Conservation (phyloP, 495 filamentous ascomycete species). For the Aspergillus baeticus region DNA sequence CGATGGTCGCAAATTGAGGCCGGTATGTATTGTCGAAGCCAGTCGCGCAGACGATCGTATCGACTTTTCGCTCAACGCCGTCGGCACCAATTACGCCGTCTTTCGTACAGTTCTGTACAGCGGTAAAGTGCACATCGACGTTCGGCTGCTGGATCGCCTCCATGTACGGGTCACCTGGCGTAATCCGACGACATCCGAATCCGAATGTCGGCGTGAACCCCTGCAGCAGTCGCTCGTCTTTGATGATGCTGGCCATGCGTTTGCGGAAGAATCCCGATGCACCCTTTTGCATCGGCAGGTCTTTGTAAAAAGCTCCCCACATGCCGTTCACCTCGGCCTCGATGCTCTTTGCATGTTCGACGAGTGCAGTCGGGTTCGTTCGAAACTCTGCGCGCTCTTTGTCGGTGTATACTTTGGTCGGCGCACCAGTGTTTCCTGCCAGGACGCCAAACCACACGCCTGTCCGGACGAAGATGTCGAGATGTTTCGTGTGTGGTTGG, state of each 20-base stretch:
- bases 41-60: background rate
- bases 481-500: background rate
- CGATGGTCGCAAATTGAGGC: background rate
- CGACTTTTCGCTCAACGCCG: background rate
- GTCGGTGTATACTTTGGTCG: conserved; percentile 1
- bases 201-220: background rate
- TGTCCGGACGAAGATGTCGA: background rate
- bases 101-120: background rate
- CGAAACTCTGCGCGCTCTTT: background rate
- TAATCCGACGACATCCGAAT: background rate
- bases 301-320: conserved; percentile 1
- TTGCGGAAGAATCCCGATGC: background rate
- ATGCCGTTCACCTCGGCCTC: background rate
- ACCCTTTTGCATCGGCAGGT: background rate
- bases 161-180: background rate
- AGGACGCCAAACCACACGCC: background rate
- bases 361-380: background rate
- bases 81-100: background rate
- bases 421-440: background rate
- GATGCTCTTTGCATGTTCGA: conserved; percentile 1
- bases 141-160: background rate
- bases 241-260: background rate
- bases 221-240: background rate
- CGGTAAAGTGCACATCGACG: conserved; percentile 1
- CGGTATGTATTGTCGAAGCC: conserved; percentile 1